A percentile compares a stretch with the other conserved stretches of the same genome.
Evolutionary conservation across 1,284 basidiomycete genomes (phyloP).

Genomic region (Garcileccinum viscosum): DNA sequence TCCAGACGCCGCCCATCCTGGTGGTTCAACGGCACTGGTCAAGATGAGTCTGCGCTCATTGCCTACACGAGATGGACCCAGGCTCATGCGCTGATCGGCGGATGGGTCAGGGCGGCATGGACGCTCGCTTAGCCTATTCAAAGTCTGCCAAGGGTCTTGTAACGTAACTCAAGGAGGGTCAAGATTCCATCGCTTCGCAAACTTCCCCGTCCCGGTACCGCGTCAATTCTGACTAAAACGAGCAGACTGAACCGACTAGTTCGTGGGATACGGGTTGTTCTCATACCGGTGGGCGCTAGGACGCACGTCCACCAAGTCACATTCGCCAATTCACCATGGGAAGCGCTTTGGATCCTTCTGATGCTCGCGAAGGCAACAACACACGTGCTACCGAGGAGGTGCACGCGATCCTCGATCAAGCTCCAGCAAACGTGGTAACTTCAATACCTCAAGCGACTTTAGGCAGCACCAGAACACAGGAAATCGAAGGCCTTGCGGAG

Average conservation of each 20-base stretch:
- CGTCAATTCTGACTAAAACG: not conserved
- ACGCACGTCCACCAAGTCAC: slow-evolving; percentile 11
- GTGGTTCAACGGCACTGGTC: slow-evolving; percentile 6
- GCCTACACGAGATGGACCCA: slow-evolving; percentile 13
- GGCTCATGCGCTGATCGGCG: not conserved
- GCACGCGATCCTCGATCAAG: not conserved
- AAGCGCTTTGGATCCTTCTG: not conserved
- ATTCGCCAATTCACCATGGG: slow-evolving; percentile 1
- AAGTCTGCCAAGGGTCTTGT: not conserved
- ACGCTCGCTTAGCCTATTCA: not conserved
- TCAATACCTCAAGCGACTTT: slow-evolving; percentile 1
- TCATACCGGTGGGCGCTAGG: not conserved
- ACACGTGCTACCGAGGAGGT: not conserved
- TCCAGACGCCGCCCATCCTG: slow-evolving; percentile 21
- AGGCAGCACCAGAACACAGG: slow-evolving; percentile 1
- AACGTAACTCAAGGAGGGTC: not conserved
- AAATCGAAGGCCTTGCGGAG: slow-evolving; percentile 4
- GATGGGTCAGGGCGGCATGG: slow-evolving; percentile 11
- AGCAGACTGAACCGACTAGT: not conserved
- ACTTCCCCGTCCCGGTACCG: not conserved
- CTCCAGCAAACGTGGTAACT: not conserved
- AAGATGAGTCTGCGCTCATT: slow-evolving; percentile 10
- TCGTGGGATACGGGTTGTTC: not conserved
- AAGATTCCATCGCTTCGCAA: not conserved
- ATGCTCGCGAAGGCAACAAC: not conserved